These are phyloP conservation scores for Elongisporangium anandrum DNA, from an alignment of 352 stramenopile genomes.

Conservation along the genomic window DNA sequence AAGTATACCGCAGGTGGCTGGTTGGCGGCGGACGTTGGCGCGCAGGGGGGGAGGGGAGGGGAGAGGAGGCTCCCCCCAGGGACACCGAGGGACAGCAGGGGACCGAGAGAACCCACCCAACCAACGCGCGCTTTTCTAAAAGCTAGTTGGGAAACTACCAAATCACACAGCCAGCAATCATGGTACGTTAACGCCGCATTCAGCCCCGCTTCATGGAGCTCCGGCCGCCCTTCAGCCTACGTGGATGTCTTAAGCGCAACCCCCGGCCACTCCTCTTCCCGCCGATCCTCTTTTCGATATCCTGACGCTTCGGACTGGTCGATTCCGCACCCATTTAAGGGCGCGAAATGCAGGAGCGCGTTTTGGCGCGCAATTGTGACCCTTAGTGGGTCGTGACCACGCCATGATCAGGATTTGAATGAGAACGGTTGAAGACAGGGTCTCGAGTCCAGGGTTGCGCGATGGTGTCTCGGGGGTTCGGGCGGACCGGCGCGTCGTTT, in stretches of 20 bases:
- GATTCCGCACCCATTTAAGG: not conserved
- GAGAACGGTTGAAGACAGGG: not conserved
- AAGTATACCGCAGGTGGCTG: conserved; percentile 23
- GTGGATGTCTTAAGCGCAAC: not conserved
- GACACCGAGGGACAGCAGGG: not conserved
- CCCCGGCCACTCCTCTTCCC: not conserved
- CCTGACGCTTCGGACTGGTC: not conserved
- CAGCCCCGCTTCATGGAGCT: conserved; percentile 1
- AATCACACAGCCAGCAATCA: conserved; percentile 14
- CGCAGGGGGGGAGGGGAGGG: conserved; percentile 6
- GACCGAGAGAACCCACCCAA: not conserved
- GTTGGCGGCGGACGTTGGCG: conserved; percentile 27
- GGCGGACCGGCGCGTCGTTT: not conserved
- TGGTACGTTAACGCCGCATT: conserved; percentile 10
- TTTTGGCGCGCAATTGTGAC: not conserved
- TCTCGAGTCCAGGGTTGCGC: not conserved
- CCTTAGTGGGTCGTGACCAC: not conserved
- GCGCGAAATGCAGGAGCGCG: not conserved
- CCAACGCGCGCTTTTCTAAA: not conserved
- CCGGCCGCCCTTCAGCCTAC: not conserved
- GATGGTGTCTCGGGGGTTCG: not conserved
- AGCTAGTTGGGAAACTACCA: conserved; percentile 20
- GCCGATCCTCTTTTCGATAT: not conserved
- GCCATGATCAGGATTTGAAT: not conserved
- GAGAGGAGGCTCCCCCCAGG: not conserved